Percentiles rank a stretch among this genome's conserved stretches.
phyloP scores from a whole-genome alignment of 345 rosid genomes.

The Trapa bicornis region DNA sequence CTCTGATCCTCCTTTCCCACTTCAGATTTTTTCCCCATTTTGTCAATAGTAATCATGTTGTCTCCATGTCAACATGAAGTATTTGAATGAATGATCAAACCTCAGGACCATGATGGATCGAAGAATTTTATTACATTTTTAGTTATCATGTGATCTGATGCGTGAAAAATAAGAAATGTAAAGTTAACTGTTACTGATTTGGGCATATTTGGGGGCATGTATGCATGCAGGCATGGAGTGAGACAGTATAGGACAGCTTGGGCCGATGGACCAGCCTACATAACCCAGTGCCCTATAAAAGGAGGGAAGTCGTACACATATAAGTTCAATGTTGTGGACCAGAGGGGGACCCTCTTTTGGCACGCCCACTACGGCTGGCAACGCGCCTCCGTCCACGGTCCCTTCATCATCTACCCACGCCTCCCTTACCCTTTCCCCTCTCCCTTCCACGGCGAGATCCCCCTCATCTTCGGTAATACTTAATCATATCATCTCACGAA shows the following conservation, averaged over 20 bases:
- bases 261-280: constrained; percentile 58
- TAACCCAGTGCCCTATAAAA: constrained; percentile 55
- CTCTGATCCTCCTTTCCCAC: too few relatives aligned
- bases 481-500: too few relatives aligned
- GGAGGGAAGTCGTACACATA: constrained; percentile 41
- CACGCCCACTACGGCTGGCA: constrained; percentile 55
- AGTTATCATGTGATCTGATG: too few relatives aligned
- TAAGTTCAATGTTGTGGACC: constrained; percentile 33
- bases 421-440: constrained; percentile 35
- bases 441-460: constrained; percentile 40
- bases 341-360: constrained; percentile 50
- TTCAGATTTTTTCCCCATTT: not conserved
- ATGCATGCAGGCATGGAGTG: constrained; percentile 47
- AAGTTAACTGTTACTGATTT: too few relatives aligned
- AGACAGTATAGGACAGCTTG: constrained; percentile 51
- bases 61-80: not conserved
- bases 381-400: constrained; percentile 53
- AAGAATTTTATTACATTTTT: too few relatives aligned
- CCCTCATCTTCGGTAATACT: constrained; percentile 40
- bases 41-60: not conserved
- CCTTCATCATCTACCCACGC: constrained; percentile 47
- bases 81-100: not conserved
- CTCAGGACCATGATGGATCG: too few relatives aligned
- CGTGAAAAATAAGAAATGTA: too few relatives aligned
- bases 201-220: too few relatives aligned